These are phyloP conservation scores for Ceratobasidium theobromae DNA, from an alignment of 1,284 basidiomycete species.

Conservation along the genomic window DNA sequence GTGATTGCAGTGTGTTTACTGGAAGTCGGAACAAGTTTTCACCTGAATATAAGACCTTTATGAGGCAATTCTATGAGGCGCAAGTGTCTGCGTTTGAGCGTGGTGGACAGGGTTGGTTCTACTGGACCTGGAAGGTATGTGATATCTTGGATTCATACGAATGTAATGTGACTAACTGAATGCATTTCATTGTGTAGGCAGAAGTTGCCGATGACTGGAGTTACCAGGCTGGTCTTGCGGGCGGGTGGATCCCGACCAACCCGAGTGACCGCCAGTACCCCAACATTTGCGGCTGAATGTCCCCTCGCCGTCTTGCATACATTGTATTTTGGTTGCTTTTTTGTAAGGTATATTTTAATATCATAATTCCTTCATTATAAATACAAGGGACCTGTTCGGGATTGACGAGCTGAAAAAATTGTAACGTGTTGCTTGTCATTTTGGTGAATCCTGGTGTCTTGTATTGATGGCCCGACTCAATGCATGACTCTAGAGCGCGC, in stretches of 20 bases:
- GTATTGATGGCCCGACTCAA: too few relatives aligned
- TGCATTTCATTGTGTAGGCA: conserved; percentile 47
- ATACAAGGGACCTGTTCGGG: too few relatives aligned
- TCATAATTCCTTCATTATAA: too few relatives aligned
- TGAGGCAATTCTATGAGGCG: conserved; percentile 82
- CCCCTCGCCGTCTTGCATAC: too few relatives aligned
- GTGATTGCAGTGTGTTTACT: conserved; percentile 71
- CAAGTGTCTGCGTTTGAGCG: conserved; percentile 50
- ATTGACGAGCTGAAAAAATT: too few relatives aligned
- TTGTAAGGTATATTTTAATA: too few relatives aligned
- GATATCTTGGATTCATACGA: not conserved
- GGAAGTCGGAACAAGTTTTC: conserved; percentile 74
- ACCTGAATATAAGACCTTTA: conserved; percentile 76
- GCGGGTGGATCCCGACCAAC: conserved; percentile 81
- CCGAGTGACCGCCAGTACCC: conserved; percentile 55
- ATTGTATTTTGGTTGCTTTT: too few relatives aligned
- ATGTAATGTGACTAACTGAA: not conserved
- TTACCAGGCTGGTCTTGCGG: conserved; percentile 59
- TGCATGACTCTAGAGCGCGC: too few relatives aligned
- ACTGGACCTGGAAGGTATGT: conserved; percentile 83
- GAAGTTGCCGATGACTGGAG: conserved; percentile 73
- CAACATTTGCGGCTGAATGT: conserved; percentile 52
- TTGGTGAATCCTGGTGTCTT: too few relatives aligned
- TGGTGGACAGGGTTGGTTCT: conserved; percentile 62
- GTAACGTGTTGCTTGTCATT: too few relatives aligned